Evolutionary conservation across 2,329 filamentous ascomycete genomes (phyloP), one percentile per base, ranked within the genome.

Genomic region (Hirsutella thompsonii): DNA sequence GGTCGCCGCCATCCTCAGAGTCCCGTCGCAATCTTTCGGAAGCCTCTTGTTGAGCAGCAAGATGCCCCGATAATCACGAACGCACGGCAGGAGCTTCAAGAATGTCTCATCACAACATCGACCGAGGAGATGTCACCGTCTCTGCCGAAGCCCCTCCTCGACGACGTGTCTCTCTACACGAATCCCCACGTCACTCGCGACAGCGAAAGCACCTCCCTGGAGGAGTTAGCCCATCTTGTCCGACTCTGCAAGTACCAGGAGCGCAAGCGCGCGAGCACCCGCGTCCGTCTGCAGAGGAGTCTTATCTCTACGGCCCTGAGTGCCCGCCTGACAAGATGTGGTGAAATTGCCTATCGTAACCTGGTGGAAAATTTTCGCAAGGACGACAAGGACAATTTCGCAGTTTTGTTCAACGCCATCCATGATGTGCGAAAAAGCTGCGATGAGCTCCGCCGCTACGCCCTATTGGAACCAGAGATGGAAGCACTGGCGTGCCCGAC

Each of bases 181-280:
- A 81, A 82, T 55, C 62, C 73, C 13, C 69, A 73, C 48, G 58
- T 81, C 42, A 68, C 72, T 38, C 69, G 72, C 30, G 75, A 81
- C 46, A 69, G 69, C 39, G 76, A 81, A 36, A 74, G 76, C 44
- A 85, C 81, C 36, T 82, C 79, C 13, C 67, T 90, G 46, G 78
- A 84, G 53, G 83, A 89, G 60, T 74, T 90, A 49, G 83, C 83
- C 39, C 83, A 88, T 58, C 63, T 89, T 52, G 81, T 87, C 48
- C 78, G 83, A 46, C 67, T 88, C 46, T 83, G 83, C 56, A 83
- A 80, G 53, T 87, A 88, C 58, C 84, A 90, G 62, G 81, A 86
- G 68, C 81, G 82, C 68, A 83, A 85, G 68, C 77, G 83, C 62
- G 70, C 74, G 48, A 80, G 81, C 55, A 83, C 80, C 36, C 74